Evolutionary conservation across 2,329 filamentous ascomycete species (phyloP), one percentile per base, ranked within the genome.

Genomic region (Aquanectria penicillioides): DNA sequence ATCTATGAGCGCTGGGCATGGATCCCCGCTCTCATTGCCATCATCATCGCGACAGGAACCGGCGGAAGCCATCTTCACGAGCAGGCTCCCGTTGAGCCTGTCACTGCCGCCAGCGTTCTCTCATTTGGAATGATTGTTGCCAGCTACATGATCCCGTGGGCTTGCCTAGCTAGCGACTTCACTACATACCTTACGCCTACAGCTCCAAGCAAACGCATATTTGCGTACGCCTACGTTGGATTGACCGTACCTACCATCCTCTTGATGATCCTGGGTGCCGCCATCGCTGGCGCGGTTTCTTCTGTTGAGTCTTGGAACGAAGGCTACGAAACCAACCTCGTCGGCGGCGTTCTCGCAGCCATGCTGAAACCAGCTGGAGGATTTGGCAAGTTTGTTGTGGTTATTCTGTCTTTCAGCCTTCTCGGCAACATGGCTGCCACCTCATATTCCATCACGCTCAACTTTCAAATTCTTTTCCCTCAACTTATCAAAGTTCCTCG

Each of bases 91-190:
- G 18, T 18, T 6, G 40, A 26, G 12, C 41, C 56, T 2, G 49
- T 41, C 3, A 54, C 56, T n/a, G 66, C 75, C 5, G 69, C 74
- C 2, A 73, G 75, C 10, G 71, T 85, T 2, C 64, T 86, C 3
- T 78, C 75, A 4, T 86, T 82, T 48, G 83, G 76, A 18, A 82
- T 81, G 68, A 77, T 86, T 36, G 78, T 87, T 7, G 83, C 84
- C 1, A 81, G 81, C 0, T 86, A 83, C 66, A 81, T 86, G 75
- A 77, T 87, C 2, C 83, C 85, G 0, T 87, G 82, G 77, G 79
- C 78, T 3, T 79, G 77, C 5, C 72, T 79, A 25, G 73, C 75
- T 6, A 75, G 73, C 47, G 78, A 80, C 57, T 79, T 79, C 50
- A 73, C 74, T 3, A 75, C 75, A 2, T 80, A 80, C 54, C 73